phyloP scores from a whole-genome alignment of 108 stramenopile species.

The Pseudonitzschia pungens region DNA sequence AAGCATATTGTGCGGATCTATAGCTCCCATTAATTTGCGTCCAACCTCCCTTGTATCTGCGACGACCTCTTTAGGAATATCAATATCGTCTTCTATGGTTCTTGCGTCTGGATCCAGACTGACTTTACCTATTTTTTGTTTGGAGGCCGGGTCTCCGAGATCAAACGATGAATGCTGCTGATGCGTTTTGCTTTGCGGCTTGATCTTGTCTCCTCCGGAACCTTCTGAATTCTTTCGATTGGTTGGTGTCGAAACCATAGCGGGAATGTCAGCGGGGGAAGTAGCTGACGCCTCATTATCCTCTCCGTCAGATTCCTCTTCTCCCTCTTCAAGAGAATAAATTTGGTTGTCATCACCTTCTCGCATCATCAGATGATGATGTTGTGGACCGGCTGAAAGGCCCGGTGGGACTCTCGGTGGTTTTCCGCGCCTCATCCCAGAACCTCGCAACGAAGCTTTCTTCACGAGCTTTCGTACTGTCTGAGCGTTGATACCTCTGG shows the following conservation, averaged over 20 bases:
- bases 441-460: conserved; percentile 38
- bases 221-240: not conserved
- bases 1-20: conserved; percentile 60
- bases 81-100: conserved; percentile 10
- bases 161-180: not conserved
- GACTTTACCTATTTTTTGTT: not conserved
- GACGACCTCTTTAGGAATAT: conserved; percentile 51
- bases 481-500: conserved; percentile 61
- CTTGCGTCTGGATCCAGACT: not conserved
- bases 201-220: not conserved
- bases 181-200: not conserved
- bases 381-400: conserved; percentile 7
- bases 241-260: not conserved
- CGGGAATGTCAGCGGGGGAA: too few species aligned
- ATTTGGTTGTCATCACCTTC: conserved; percentile 2
- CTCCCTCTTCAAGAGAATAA: not conserved
- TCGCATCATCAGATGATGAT: not conserved
- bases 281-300: not conserved
- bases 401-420: conserved; percentile 64
- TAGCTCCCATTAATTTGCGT: conserved; percentile 42
- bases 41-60: conserved; percentile 47
- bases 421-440: conserved; percentile 66
- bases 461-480: conserved; percentile 57
- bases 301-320: not conserved
- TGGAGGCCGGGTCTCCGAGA: not conserved